Conservation (phyloP, 257 asterid species). For the Solanum paucissectum region DNA sequence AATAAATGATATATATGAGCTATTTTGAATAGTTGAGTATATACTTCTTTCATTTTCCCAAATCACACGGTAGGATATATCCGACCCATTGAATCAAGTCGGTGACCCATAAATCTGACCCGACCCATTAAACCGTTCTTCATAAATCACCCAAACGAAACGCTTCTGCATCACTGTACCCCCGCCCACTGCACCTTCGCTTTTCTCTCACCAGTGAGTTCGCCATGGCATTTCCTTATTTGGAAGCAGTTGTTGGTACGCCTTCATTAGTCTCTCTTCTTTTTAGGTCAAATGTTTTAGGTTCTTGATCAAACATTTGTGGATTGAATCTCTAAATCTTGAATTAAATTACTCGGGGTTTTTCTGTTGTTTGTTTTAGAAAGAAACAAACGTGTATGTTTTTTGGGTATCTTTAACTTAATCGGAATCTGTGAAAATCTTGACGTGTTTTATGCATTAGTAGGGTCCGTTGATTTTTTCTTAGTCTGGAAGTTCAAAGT, state of each 20-base stretch:
- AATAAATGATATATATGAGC: no score
- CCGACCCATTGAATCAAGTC: background rate
- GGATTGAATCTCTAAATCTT: background rate
- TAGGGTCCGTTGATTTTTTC: background rate
- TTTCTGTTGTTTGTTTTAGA: background rate
- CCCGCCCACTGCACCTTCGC: no score
- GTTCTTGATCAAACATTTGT: background rate
- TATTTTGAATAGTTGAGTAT: no score
- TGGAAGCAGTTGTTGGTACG: conserved; percentile 81
- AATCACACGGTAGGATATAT: background rate
- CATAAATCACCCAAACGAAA: background rate
- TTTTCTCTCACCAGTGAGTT: background rate
- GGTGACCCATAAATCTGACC: background rate
- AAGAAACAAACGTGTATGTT: background rate
- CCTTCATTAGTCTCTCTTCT: background rate
- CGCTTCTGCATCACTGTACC: background rate
- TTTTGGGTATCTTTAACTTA: background rate
- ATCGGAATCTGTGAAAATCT: background rate
- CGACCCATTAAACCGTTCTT: background rate
- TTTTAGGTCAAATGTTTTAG: background rate
- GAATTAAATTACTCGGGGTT: background rate
- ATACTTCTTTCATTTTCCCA: background rate
- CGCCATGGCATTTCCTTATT: conserved; percentile 83
- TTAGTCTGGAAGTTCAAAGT: background rate
- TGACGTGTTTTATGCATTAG: background rate